Conservation (phyloP, 1,284 basidiomycete genomes). For the Coniferiporia sulphurascens region DNA sequence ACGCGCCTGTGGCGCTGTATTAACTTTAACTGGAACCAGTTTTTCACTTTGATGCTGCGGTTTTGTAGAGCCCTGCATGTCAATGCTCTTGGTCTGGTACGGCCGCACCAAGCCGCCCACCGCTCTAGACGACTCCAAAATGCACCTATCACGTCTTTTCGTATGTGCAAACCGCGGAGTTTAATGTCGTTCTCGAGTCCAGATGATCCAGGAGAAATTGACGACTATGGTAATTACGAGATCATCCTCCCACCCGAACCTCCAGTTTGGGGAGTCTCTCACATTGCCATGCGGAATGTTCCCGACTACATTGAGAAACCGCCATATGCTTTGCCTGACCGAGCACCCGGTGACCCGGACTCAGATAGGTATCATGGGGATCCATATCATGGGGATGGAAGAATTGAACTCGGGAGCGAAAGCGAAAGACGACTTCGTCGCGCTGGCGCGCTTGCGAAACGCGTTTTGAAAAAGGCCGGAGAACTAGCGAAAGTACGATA, state of each 20-base stretch:
- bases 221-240: constrained; percentile 50
- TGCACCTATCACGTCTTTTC: neutral
- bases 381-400: constrained; percentile 29
- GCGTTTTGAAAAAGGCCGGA: constrained; percentile 55
- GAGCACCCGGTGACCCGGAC: neutral
- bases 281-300: constrained; percentile 54
- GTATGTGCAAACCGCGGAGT: neutral
- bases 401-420: constrained; percentile 50
- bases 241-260: constrained; percentile 66
- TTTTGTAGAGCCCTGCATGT: neutral
- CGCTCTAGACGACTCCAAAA: neutral
- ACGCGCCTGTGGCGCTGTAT: constrained; percentile 1
- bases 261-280: constrained; percentile 56
- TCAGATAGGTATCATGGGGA: constrained; percentile 15
- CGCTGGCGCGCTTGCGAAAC: constrained; percentile 58
- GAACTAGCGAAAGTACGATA: constrained; percentile 49
- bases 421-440: constrained; percentile 54
- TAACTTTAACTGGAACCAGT: neutral
- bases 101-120: neutral
- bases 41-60: neutral
- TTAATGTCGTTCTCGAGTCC: neutral
- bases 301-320: constrained; percentile 58
- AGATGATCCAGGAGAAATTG: constrained; percentile 18
- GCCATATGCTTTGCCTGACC: constrained; percentile 40
- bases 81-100: neutral